phyloP scores from a whole-genome alignment of 805 yeast species.

The Metschnikowia chrysomelidarum region DNA sequence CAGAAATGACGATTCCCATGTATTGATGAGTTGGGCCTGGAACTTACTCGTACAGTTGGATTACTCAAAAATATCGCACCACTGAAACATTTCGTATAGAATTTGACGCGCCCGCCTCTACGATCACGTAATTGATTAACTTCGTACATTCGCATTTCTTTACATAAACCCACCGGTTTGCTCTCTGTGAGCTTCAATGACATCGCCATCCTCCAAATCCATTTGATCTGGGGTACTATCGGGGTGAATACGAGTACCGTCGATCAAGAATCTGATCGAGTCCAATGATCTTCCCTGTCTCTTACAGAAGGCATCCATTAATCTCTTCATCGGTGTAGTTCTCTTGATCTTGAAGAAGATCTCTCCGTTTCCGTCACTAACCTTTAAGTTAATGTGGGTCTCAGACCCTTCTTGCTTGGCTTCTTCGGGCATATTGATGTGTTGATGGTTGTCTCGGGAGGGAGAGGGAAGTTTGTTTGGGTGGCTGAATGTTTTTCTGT shows the following conservation, averaged over 20 bases:
- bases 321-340: slow-evolving; percentile 86
- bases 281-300: slow-evolving; percentile 89
- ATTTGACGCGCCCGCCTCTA: too few relatives aligned
- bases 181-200: slow-evolving; percentile 95
- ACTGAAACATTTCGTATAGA: too few relatives aligned
- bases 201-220: slow-evolving; percentile 94
- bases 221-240: slow-evolving; percentile 91
- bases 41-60: too few relatives aligned
- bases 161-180: slow-evolving; percentile 66
- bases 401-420: slow-evolving; percentile 23
- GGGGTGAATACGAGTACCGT: slow-evolving; percentile 85
- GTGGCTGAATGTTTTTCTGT: slow-evolving; percentile 1
- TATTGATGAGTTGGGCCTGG: too few relatives aligned
- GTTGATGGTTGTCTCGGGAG: too few relatives aligned
- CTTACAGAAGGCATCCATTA: slow-evolving; percentile 97
- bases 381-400: slow-evolving; percentile 89
- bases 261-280: slow-evolving; percentile 84
- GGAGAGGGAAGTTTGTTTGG: not conserved
- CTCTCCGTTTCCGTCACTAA: slow-evolving; percentile 90
- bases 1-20: too few relatives aligned
- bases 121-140: too few relatives aligned
- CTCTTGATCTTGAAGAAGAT: slow-evolving; percentile 93
- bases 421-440: slow-evolving; percentile 18
- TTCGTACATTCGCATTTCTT: slow-evolving; percentile 7
- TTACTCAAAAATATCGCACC: too few relatives aligned